phyloP scores from a whole-genome alignment of 768 basidiomycete species.

The Macrolepiota fuliginosa region DNA sequence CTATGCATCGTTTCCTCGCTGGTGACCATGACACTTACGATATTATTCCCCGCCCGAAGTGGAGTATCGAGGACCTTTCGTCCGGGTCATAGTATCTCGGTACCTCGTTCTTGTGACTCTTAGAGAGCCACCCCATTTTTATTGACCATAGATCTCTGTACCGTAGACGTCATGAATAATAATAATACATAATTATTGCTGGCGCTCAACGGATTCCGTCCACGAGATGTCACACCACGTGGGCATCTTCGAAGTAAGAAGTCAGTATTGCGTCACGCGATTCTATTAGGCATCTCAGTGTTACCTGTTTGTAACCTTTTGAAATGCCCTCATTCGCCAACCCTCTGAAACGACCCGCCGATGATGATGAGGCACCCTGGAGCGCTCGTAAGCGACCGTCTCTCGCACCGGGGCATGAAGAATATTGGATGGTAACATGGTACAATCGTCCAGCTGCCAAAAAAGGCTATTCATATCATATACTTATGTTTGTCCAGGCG shows the following conservation, averaged over 20 bases:
- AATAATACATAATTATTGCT: neutral
- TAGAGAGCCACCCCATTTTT: neutral
- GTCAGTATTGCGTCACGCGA: slow-evolving; percentile 5
- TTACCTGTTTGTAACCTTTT: neutral
- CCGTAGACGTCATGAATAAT: neutral
- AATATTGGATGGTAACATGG: slow-evolving; percentile 83
- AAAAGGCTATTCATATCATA: neutral
- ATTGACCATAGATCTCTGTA: neutral
- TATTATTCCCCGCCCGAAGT: slow-evolving; percentile 63
- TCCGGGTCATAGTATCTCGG: slow-evolving; percentile 9
- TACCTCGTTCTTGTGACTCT: neutral
- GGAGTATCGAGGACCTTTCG: slow-evolving; percentile 67
- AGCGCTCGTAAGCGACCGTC: slow-evolving; percentile 30
- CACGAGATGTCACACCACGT: slow-evolving; percentile 7
- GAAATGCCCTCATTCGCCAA: slow-evolving; percentile 24
- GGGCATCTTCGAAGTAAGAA: neutral
- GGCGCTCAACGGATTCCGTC: too few relatives aligned
- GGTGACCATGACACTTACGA: slow-evolving; percentile 61
- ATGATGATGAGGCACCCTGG: slow-evolving; percentile 19
- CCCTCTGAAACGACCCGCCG: slow-evolving; percentile 8
- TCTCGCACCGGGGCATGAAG: slow-evolving; percentile 24
- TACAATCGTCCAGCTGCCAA: slow-evolving; percentile 30
- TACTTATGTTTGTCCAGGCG: slow-evolving; percentile 40
- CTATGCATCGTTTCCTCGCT: slow-evolving; percentile 74
- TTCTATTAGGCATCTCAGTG: neutral